These are phyloP conservation scores for Rhodocollybia butyracea DNA, from an alignment of 768 basidiomycete genomes.

Conservation along the genomic window DNA sequence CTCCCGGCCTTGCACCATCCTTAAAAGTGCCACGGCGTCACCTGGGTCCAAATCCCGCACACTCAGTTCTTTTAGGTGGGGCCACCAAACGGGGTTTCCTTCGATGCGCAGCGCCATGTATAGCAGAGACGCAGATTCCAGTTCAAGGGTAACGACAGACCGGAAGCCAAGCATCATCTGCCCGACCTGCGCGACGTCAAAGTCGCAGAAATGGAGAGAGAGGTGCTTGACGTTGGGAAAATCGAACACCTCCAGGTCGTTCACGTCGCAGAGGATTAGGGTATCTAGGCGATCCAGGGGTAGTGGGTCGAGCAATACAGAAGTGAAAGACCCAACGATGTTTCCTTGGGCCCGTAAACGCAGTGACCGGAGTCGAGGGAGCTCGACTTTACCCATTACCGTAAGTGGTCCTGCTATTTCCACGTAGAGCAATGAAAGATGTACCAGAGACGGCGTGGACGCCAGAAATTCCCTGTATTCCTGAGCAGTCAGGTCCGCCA, in stretches of 20 bases:
- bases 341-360: constrained; percentile 36
- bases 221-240: constrained; percentile 32
- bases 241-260: constrained; percentile 28
- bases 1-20: constrained; percentile 25
- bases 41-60: constrained; percentile 27
- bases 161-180: constrained; percentile 35
- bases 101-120: constrained; percentile 10
- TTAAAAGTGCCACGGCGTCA: constrained; percentile 29
- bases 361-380: constrained; percentile 35
- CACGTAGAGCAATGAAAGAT: constrained; percentile 35
- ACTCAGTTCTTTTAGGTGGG: constrained; percentile 28
- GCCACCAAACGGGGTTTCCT: constrained; percentile 25
- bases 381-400: constrained; percentile 16
- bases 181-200: constrained; percentile 28
- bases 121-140: constrained; percentile 3
- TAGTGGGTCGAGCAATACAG: constrained; percentile 22
- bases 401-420: constrained; percentile 23
- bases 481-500: constrained; percentile 28
- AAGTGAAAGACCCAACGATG: constrained; percentile 26
- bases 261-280: constrained; percentile 31
- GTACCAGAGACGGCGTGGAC: constrained; percentile 31
- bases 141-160: constrained; percentile 16
- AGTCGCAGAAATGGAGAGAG: constrained; percentile 29
- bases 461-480: constrained; percentile 33
- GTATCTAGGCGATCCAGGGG: constrained; percentile 32